Evolutionary conservation across 805 yeast species (phyloP).

Genomic region (Cyberlindnera amylophila): DNA sequence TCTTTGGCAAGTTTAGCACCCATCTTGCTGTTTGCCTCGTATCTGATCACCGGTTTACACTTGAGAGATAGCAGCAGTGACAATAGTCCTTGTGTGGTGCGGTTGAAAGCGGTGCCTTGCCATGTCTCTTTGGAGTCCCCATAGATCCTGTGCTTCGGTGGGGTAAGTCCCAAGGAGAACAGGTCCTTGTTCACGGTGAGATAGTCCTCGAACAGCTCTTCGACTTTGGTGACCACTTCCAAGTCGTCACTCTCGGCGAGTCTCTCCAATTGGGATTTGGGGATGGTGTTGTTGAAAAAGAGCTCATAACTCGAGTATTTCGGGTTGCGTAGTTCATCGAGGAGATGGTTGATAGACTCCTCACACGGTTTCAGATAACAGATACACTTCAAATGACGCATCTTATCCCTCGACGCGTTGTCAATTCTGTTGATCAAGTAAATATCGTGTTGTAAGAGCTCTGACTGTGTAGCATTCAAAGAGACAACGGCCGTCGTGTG

Average conservation of each 20-base stretch:
- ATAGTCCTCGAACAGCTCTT: conserved; percentile 85
- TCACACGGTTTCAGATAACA: conserved; percentile 73
- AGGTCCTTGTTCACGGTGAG: conserved; percentile 68
- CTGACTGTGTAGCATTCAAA: conserved; percentile 86
- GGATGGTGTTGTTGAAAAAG: conserved; percentile 70
- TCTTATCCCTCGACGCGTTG: conserved; percentile 55
- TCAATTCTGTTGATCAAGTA: conserved; percentile 73
- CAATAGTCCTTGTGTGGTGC: conserved; percentile 39
- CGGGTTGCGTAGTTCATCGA: conserved; percentile 71
- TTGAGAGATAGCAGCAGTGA: conserved; percentile 70
- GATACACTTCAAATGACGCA: conserved; percentile 79
- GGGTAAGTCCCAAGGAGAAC: conserved; percentile 39
- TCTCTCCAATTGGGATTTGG: conserved; percentile 76
- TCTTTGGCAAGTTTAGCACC: conserved; percentile 69
- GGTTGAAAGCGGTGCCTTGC: conserved; percentile 42
- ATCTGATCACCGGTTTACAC: conserved; percentile 73
- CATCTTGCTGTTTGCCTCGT: conserved; percentile 64
- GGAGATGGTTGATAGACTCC: conserved; percentile 54
- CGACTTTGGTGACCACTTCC: conserved; percentile 71
- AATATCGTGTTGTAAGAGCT: conserved; percentile 76
- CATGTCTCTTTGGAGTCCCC: conserved; percentile 40
- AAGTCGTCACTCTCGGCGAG: conserved; percentile 88
- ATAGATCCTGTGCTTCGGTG: conserved; percentile 29
- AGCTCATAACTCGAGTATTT: conserved; percentile 76
- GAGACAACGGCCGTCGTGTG: conserved; percentile 81